A percentile compares a stretch with the other conserved stretches of the same genome.
Evolutionary conservation across 1,139 yeast genomes (phyloP).

Genomic region (Geotrichum bryndzae): DNA sequence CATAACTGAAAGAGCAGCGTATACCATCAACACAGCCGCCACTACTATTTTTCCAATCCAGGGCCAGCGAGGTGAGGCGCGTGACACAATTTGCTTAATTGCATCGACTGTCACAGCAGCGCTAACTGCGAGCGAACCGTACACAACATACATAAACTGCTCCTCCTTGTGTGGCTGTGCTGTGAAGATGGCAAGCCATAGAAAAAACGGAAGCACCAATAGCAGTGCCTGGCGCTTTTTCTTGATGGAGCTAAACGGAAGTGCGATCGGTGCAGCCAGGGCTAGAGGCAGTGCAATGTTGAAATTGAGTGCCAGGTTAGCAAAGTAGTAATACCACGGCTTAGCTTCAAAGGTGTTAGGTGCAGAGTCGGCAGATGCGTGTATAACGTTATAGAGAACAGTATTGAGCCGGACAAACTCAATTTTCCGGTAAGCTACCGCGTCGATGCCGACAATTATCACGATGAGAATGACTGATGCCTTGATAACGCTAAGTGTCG

Average conservation of each 20-base stretch:
- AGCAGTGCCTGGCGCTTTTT: slow-evolving; percentile 8
- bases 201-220: slow-evolving; percentile 40
- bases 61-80: background rate
- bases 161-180: slow-evolving; percentile 91
- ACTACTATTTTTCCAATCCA: background rate
- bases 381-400: slow-evolving; percentile 73
- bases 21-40: slow-evolving; percentile 1
- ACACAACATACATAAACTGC: slow-evolving; percentile 79
- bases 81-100: background rate
- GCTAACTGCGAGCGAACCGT: slow-evolving; percentile 58
- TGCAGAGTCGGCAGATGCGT: slow-evolving; percentile 60
- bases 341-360: slow-evolving; percentile 91
- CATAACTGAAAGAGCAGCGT: slow-evolving; percentile 24
- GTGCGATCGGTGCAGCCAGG: slow-evolving; percentile 36
- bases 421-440: slow-evolving; percentile 54
- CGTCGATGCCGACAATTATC: slow-evolving; percentile 49
- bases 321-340: slow-evolving; percentile 67
- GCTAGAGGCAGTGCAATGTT: slow-evolving; percentile 51
- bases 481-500: slow-evolving; percentile 13
- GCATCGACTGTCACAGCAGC: slow-evolving; percentile 48
- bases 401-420: slow-evolving; percentile 77
- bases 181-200: slow-evolving; percentile 66
- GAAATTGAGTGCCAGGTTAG: slow-evolving; percentile 69
- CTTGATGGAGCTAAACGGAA: slow-evolving; percentile 15
- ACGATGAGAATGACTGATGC: slow-evolving; percentile 24